phyloP scores from a whole-genome alignment of 1,139 yeast genomes.

The Hanseniaspora uvarum region DNA sequence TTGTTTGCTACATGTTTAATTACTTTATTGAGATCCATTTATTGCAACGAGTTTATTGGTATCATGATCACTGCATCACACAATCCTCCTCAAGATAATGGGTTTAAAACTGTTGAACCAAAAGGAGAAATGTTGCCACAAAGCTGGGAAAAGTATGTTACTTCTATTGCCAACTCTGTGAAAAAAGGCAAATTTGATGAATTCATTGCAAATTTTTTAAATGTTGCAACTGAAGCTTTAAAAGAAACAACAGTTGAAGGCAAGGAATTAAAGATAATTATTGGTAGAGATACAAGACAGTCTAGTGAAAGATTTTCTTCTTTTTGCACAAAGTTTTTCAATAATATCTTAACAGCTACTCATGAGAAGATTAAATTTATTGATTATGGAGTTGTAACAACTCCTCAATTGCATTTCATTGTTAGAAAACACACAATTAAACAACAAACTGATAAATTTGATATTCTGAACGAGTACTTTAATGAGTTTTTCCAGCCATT shows the following conservation, averaged over 20 bases:
- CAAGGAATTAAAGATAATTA: constrained; percentile 31
- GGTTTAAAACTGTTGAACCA: constrained; percentile 93
- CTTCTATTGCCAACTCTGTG: constrained; percentile 61
- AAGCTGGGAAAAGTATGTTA: constrained; percentile 77
- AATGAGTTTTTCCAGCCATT: constrained; percentile 46
- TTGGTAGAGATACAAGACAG: constrained; percentile 67
- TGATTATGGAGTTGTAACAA: constrained; percentile 68
- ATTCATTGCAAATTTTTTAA: constrained; percentile 26
- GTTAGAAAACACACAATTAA: constrained; percentile 55
- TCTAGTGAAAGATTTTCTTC: constrained; percentile 58
- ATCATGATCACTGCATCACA: constrained; percentile 97
- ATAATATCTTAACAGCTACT: constrained; percentile 29
- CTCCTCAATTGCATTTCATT: constrained; percentile 89
- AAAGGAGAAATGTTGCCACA: constrained; percentile 83
- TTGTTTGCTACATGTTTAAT: constrained; percentile 75
- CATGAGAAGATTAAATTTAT: constrained; percentile 23
- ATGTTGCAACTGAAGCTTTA: constrained; percentile 33
- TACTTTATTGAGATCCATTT: constrained; percentile 72
- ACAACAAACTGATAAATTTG: constrained; percentile 33
- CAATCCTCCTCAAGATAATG: constrained; percentile 89
- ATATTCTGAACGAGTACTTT: constrained; percentile 64
- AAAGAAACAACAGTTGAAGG: constrained; percentile 22
- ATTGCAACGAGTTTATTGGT: constrained; percentile 60
- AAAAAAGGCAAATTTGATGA: neutral
- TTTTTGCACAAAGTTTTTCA: constrained; percentile 35